phyloP scores from a whole-genome alignment of 345 rosid species.

The Hirschfeldia incana region DNA sequence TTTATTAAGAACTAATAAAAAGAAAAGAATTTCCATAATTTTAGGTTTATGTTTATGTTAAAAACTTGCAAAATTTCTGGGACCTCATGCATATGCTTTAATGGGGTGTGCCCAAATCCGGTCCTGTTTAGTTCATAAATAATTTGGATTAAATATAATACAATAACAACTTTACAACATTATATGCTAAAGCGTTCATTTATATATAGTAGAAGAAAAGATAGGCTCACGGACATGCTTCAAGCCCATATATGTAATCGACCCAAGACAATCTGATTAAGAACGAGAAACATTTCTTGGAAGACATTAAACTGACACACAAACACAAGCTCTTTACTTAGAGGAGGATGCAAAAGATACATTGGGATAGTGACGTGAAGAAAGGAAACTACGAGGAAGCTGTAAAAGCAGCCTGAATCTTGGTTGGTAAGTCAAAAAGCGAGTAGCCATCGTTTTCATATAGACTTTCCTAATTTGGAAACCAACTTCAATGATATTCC shows the following conservation, averaged over 20 bases:
- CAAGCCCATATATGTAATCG: not conserved
- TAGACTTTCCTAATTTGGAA: conserved; percentile 15
- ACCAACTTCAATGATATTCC: conserved; percentile 17
- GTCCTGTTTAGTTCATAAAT: not conserved
- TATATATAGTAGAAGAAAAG: not conserved
- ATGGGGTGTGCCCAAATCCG: too few species aligned
- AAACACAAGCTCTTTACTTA: conserved; percentile 8
- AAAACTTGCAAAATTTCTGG: too few species aligned
- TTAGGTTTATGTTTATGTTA: too few species aligned
- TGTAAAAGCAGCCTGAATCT: not conserved
- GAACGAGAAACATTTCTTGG: not conserved
- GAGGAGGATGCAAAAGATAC: conserved; percentile 1
- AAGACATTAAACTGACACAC: not conserved
- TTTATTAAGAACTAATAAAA: too few species aligned
- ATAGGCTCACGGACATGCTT: not conserved
- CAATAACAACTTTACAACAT: not conserved
- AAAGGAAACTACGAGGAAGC: conserved; percentile 17
- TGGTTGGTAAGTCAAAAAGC: not conserved
- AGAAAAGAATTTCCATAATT: too few species aligned
- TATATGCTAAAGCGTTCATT: not conserved
- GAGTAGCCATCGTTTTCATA: not conserved
- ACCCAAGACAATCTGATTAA: conserved; percentile 4
- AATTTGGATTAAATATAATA: not conserved
- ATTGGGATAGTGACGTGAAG: conserved; percentile 15
- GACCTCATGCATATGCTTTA: too few species aligned